Evolutionary conservation across 306 rosid genomes (phyloP).

Genomic region (Acacia crassicarpa): DNA sequence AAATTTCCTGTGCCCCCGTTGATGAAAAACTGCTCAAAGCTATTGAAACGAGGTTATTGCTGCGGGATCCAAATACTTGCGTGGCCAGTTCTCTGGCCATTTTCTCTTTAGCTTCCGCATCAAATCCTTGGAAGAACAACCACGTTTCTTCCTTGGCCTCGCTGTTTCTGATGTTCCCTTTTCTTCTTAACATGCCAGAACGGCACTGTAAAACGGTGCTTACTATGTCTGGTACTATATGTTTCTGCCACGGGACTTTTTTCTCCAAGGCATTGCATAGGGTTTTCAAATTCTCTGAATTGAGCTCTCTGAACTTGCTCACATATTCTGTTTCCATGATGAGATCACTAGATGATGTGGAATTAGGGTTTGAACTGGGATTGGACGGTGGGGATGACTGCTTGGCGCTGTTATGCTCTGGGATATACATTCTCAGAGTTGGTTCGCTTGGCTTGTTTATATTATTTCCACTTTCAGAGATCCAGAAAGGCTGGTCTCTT

Average conservation of each 20-base stretch:
- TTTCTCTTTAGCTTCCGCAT: constrained; percentile 62
- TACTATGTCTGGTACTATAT: constrained; percentile 65
- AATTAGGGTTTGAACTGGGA: constrained; percentile 56
- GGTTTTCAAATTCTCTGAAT: constrained; percentile 59
- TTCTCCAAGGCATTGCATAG: constrained; percentile 75
- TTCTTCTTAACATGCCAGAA: constrained; percentile 68
- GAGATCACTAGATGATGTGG: constrained; percentile 60
- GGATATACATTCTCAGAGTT: constrained; percentile 52
- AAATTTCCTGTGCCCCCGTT: constrained; percentile 64
- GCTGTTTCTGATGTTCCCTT: constrained; percentile 40
- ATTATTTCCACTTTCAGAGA: constrained; percentile 30
- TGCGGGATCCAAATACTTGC: constrained; percentile 67
- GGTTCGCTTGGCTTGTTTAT: constrained; percentile 39
- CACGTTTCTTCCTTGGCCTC: constrained; percentile 81
- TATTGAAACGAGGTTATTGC: constrained; percentile 53
- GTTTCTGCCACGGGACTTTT: constrained; percentile 79
- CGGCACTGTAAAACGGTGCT: constrained; percentile 78
- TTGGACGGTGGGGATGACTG: constrained; percentile 41
- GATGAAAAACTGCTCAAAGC: constrained; percentile 72
- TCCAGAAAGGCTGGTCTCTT: constrained; percentile 48
- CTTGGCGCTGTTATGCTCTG: constrained; percentile 40
- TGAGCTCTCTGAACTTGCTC: constrained; percentile 63
- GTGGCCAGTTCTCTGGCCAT: constrained; percentile 74
- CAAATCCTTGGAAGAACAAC: constrained; percentile 90
- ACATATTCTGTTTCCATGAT: constrained; percentile 69